Conservation (phyloP, 371 early-diverging fungal species). For the Mucor saturninus region DNA sequence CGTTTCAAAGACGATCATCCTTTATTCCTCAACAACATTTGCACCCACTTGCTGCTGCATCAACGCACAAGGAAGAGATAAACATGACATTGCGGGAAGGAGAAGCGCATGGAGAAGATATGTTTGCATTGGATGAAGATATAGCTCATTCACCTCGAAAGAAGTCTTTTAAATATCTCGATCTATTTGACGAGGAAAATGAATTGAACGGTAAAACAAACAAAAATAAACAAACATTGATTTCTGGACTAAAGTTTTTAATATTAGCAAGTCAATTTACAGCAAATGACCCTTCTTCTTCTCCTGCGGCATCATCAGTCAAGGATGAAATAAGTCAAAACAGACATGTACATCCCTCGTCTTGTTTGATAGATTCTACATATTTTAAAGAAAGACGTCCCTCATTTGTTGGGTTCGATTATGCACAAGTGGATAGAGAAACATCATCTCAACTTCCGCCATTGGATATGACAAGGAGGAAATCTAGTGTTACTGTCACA, state of each 20-base stretch:
- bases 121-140: constrained; percentile 53
- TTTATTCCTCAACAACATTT: background rate
- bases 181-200: background rate
- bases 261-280: background rate
- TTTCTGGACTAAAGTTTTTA: background rate
- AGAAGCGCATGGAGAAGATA: constrained; percentile 27
- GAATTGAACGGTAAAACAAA: background rate
- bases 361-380: constrained; percentile 4
- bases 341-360: constrained; percentile 3
- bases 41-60: constrained; percentile 9
- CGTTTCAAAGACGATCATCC: background rate
- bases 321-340: background rate
- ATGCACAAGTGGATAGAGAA: constrained; percentile 23
- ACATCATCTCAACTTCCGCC: constrained; percentile 8
- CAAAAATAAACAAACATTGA: background rate
- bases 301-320: background rate
- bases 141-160: constrained; percentile 8
- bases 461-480: background rate
- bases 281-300: background rate
- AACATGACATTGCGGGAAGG: background rate
- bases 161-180: constrained; percentile 13
- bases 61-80: background rate
- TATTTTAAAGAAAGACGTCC: background rate
- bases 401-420: constrained; percentile 20
- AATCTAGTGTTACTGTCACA: background rate